Percentiles rank a stretch among this genome's conserved stretches.
These are phyloP conservation scores for Wickerhamomyces sydowiorum DNA, from an alignment of 805 yeast species.

Conservation along the genomic window DNA sequence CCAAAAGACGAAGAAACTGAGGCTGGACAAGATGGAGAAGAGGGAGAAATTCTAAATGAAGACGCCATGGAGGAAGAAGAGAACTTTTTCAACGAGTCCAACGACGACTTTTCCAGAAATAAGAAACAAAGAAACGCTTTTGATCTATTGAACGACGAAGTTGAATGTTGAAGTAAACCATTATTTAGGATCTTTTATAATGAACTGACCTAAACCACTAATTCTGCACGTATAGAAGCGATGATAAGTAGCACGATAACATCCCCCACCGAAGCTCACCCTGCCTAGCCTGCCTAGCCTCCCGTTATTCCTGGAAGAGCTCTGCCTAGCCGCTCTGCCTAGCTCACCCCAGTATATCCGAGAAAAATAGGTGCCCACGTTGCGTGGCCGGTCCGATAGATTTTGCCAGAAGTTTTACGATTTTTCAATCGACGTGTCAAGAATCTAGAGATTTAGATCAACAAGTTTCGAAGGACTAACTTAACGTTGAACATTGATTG, in stretches of 20 bases:
- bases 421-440: not conserved
- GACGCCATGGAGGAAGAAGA: constrained; percentile 19
- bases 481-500: no score
- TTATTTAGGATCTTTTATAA: no score
- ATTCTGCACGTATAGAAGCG: no score
- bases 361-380: not conserved
- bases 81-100: constrained; percentile 13
- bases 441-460: not conserved
- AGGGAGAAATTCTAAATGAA: constrained; percentile 4
- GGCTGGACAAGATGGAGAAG: constrained; percentile 13
- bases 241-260: no score
- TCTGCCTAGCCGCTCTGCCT: not conserved
- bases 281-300: no score
- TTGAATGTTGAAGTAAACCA: constrained; percentile 26
- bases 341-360: not conserved
- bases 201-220: no score
- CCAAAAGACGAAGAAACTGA: constrained; percentile 15
- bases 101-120: not conserved
- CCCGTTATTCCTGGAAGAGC: no score
- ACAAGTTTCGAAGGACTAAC: not conserved
- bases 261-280: no score
- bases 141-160: constrained; percentile 25
- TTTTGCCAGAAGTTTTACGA: not conserved
- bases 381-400: not conserved
- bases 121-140: constrained; percentile 20